Base-by-base conservation (phyloP, 805 yeast genomes). In the Candida pseudoglaebosa region DNA sequence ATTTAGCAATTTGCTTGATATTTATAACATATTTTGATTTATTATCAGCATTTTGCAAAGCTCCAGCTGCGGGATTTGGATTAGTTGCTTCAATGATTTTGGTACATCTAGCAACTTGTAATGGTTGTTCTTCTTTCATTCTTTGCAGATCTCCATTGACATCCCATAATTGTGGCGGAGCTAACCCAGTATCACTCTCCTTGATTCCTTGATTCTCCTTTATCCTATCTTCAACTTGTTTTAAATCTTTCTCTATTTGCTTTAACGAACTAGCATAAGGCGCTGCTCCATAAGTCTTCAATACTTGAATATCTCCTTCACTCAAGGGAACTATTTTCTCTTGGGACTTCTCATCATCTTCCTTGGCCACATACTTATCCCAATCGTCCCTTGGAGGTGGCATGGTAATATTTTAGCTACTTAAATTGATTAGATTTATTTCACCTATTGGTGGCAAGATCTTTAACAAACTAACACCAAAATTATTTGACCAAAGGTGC, bases 41-140 rank as follows among this genome's bases (percentile, higher is more conserved):
- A 55, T 84, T 91, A 46, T 89, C 95, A 32, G 84, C 86, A 43
- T 80, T 82, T 41, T 63, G 65, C 35, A 65, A 49, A 8, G 55
- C 49, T 17, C 65, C 64, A 37, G 61, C 54, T 28, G 47, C 57
- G 19, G 65, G 64, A 28, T 53, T 54, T 9, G 67, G 62, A 38
- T 57, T 59, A 24, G 65, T 54, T 37, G 82, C 78, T 54, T 83
- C 84, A 47, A 93, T 91, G 64, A 95, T 93, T 69, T 95, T 93
- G 18, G 99, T 95, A 67, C 99, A 93, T 61, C 99, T 77, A 13
- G 99, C 99, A 33, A 95, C 99, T 65, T 93, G 99, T 48, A 93
- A 71, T 21, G 99, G 96, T 57, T 88, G 96, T 58, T 93, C 98
- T 60, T 84, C 91, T 43, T 82, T 75, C 82, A 90, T 81, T 56